These are phyloP conservation scores for Paralagenidium karlingii DNA, from an alignment of 352 stramenopile species.

Conservation along the genomic window DNA sequence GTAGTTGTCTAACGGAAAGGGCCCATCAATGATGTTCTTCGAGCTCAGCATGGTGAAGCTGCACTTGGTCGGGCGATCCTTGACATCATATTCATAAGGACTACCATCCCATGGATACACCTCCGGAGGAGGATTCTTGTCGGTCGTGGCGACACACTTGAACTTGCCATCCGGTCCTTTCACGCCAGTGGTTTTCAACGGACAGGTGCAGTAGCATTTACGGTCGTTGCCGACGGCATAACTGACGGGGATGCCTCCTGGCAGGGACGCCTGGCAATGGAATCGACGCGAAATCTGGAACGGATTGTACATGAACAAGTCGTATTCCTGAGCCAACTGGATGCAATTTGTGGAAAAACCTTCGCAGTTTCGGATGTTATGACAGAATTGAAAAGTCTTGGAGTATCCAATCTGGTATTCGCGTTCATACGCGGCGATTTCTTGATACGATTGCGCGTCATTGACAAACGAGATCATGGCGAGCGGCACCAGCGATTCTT, in stretches of 20 bases:
- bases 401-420: slow-evolving; percentile 6
- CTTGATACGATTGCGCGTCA: slow-evolving; percentile 16
- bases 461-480: slow-evolving; percentile 30
- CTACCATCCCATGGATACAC: slow-evolving; percentile 21
- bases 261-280: slow-evolving; percentile 17
- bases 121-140: slow-evolving; percentile 21
- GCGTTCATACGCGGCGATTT: slow-evolving; percentile 16
- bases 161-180: not conserved
- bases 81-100: slow-evolving; percentile 13
- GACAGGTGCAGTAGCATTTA: slow-evolving; percentile 47
- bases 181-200: slow-evolving; percentile 15
- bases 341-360: slow-evolving; percentile 18
- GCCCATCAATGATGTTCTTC: slow-evolving; percentile 18
- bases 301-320: slow-evolving; percentile 58
- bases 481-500: too few species aligned
- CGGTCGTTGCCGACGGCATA: slow-evolving; percentile 17
- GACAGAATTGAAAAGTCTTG: slow-evolving; percentile 13
- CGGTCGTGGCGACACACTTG: not conserved
- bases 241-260: slow-evolving; percentile 26
- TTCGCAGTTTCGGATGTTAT: slow-evolving; percentile 6
- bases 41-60: slow-evolving; percentile 19
- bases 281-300: slow-evolving; percentile 23
- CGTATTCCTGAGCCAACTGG: slow-evolving; percentile 13
- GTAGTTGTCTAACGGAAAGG: slow-evolving; percentile 43
- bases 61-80: slow-evolving; percentile 11